Conservation (phyloP, 169 alveolate genomes). For the Plasmodium falciparum region DNA sequence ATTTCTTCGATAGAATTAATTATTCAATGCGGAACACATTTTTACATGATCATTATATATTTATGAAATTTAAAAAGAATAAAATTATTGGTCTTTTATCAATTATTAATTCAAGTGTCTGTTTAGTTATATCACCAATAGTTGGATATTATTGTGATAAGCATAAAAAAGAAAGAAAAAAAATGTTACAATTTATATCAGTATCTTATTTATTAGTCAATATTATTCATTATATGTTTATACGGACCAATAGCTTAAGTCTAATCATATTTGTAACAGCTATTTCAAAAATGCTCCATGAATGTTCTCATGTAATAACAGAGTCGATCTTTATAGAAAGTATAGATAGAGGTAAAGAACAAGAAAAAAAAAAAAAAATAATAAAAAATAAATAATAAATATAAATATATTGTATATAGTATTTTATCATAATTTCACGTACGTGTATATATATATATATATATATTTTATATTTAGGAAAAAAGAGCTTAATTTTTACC, state of each 20-base stretch:
- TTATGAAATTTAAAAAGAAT: conserved; percentile 48
- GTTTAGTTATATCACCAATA: conserved; percentile 56
- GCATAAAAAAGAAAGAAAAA: conserved; percentile 49
- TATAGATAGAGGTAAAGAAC: conserved; percentile 49
- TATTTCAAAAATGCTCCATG: conserved; percentile 58
- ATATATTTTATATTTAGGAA: conserved; percentile 10
- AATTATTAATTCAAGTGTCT: conserved; percentile 54
- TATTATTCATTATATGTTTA: conserved; percentile 65
- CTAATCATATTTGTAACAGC: conserved; percentile 58
- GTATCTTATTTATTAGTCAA: conserved; percentile 42
- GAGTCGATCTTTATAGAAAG: conserved; percentile 73
- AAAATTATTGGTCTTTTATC: conserved; percentile 56
- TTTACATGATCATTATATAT: conserved; percentile 57
- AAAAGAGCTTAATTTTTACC: conserved; percentile 58
- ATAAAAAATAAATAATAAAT: not conserved
- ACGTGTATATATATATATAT: not conserved
- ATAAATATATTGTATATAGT: no score
- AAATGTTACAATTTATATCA: conserved; percentile 24
- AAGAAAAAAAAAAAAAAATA: not conserved
- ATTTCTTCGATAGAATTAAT: conserved; percentile 55
- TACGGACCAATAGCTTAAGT: conserved; percentile 40
- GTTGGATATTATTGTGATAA: conserved; percentile 69
- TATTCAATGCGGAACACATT: conserved; percentile 72
- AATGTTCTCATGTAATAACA: conserved; percentile 61
- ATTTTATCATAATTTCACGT: not conserved